These are phyloP conservation scores for Durotheca rogersii DNA, from an alignment of 495 filamentous ascomycete species.

Conservation along the genomic window DNA sequence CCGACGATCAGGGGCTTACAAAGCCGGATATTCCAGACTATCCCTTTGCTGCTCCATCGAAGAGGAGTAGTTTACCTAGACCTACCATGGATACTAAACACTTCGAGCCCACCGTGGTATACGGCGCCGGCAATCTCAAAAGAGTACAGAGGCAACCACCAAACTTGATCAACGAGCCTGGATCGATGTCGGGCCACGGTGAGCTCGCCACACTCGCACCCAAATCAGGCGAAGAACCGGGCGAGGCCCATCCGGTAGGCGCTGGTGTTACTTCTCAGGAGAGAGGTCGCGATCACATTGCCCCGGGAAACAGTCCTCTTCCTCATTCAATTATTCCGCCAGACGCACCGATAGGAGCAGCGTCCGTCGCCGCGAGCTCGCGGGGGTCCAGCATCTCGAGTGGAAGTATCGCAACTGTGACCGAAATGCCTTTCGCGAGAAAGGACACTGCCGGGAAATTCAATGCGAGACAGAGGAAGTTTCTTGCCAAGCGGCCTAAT, in stretches of 20 bases:
- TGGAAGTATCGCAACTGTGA: slow-evolving; percentile 40
- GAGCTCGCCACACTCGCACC: neutral
- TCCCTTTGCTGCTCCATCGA: slow-evolving; percentile 18
- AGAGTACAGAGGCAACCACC: slow-evolving; percentile 22
- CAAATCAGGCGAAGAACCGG: slow-evolving; percentile 9
- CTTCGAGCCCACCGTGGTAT: slow-evolving; percentile 9
- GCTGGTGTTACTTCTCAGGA: slow-evolving; percentile 1
- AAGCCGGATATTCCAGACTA: slow-evolving; percentile 18
- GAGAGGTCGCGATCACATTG: slow-evolving; percentile 3
- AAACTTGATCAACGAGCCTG: slow-evolving; percentile 13
- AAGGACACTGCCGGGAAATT: slow-evolving; percentile 35
- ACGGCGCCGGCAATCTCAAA: slow-evolving; percentile 14
- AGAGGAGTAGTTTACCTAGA: slow-evolving; percentile 26
- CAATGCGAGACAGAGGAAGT: slow-evolving; percentile 34
- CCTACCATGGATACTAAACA: slow-evolving; percentile 22
- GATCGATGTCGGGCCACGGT: slow-evolving; percentile 1
- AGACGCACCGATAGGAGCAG: slow-evolving; percentile 13
- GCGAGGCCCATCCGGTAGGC: slow-evolving; percentile 7
- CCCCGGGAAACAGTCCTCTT: slow-evolving; percentile 6
- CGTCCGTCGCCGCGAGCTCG: slow-evolving; percentile 17
- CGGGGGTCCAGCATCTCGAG: slow-evolving; percentile 36
- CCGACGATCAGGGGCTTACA: slow-evolving; percentile 27
- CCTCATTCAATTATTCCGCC: slow-evolving; percentile 11
- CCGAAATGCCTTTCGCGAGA: slow-evolving; percentile 32
- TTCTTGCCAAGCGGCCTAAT: slow-evolving; percentile 23